Evolutionary conservation across 1,284 basidiomycete genomes (phyloP), one percentile per base, ranked within the genome.

Genomic region (Tylopilus sp.): DNA sequence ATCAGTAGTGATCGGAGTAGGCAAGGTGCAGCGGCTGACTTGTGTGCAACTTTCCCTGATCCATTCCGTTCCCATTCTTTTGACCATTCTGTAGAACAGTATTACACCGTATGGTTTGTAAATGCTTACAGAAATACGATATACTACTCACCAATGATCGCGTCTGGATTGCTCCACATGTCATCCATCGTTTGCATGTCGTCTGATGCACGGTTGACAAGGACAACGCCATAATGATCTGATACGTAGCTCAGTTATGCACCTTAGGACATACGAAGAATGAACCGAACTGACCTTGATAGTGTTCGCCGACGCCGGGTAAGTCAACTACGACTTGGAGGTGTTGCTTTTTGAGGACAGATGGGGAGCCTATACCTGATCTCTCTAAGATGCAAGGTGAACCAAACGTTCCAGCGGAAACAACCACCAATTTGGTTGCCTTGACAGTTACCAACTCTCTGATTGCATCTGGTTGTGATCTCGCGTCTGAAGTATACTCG

Each of bases 261-360:
- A 36, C 33, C 33, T 10, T 36, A 36, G 33, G 10, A 10, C 33
- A 36, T 36, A 36, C 33, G 33, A 36, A 36, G 33, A 36, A n/a
- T 36, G 33, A 6, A 36, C 6, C 10, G n/a, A 29, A 54, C 59
- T 19, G 61, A 84, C 88, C 88, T 73, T 84, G 81, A 63, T 85
- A 87, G 32, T 83, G 79, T 67, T 87, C 84, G 9, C 89, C 89
- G 0, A 91, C 89, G 5, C 87, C 88, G 7, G 84, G 84, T 7
- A 90, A 76, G 54, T 89, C 82, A 10, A 88, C 67, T 1, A 84
- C 33, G 22, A 79, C 74, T 16, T 68, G 53, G 29, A 91, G 74
- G 4, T 81, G 81, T 52, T 80, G 72, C 58, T 81, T 77, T 52
- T 81, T 70, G 16, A 90, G 74, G 10, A 87, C 68, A 0, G 77